Base-by-base conservation (phyloP, 202 grass and related monocot species). In the Dendrocalamus latiflorus region DNA sequence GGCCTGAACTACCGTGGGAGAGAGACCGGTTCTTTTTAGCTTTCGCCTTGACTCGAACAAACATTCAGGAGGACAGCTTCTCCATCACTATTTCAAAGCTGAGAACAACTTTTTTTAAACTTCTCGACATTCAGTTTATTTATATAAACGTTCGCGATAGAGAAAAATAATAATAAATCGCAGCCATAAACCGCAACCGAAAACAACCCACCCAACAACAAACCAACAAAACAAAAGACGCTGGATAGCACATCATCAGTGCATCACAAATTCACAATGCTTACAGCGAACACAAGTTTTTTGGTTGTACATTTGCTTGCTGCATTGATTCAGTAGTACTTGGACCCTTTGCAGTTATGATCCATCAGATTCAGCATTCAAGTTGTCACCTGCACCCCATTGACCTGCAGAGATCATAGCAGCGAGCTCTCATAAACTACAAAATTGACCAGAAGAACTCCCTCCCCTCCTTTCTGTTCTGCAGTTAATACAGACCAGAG, bases 341-440 rank as follows among this genome's bases (percentile, higher is more conserved):
- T 55, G 57, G 53, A 34, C 65, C 49, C 17, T n/a, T 21, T 7
- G 78, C 17, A 73, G 73, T 83, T 83, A n/a, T n/a, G n/a, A n/a
- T n/a, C n/a, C n/a, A n/a, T n/a, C n/a, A n/a, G n/a, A n/a, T n/a
- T n/a, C n/a, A 60, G 75, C 74, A 51, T 86, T 86, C 67, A 79
- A 83, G 68, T 26, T 60, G 74, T 38, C 84, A 83, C 51, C n/a
- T n/a, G n/a, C n/a, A n/a, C n/a, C 24, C 30, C 48, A 83, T 67
- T 54, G 57, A 82, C 57, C 48, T 1, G 33, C 65, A 50, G 26
- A 65, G 5, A 67, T 50, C 45, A 33, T 41, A 33, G 59, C 77
- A 82, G 30, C 49, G 11, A 75, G 41, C 45, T 77, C 39, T 64
- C 67, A 64, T 25, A 33, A 48, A 50, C 28, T 78, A 66, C 60